phyloP scores from a whole-genome alignment of 73 alveolate species.

The Paramecium biaurelia region DNA sequence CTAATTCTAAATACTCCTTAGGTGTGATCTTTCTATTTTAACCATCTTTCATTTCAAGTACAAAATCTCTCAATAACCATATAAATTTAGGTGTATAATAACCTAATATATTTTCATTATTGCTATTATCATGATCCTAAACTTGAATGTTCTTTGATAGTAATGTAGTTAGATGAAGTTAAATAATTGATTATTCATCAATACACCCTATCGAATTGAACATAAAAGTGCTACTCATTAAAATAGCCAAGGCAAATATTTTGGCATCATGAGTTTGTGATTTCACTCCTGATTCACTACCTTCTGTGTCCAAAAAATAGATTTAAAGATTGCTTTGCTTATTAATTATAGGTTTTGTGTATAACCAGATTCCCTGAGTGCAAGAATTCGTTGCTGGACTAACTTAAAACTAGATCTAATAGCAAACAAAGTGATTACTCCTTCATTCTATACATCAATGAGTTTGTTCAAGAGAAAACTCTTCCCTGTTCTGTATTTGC shows the following conservation, averaged over 20 bases:
- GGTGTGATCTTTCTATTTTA: slow-evolving; percentile 86
- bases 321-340: slow-evolving; percentile 85
- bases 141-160: slow-evolving; percentile 79
- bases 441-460: slow-evolving; percentile 73
- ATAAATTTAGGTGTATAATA: slow-evolving; percentile 74
- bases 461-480: slow-evolving; percentile 88
- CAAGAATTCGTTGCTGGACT: slow-evolving; percentile 90
- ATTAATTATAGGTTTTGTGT: slow-evolving; percentile 87
- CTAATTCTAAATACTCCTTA: slow-evolving; percentile 87
- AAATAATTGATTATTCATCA: slow-evolving; percentile 89
- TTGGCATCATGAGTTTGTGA: slow-evolving; percentile 93
- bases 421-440: slow-evolving; percentile 49
- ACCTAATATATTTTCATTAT: slow-evolving; percentile 50
- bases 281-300: slow-evolving; percentile 92
- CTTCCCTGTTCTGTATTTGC: slow-evolving; percentile 96
- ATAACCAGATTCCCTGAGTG: slow-evolving; percentile 97
- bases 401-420: slow-evolving; percentile 68
- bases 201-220: slow-evolving; percentile 94
- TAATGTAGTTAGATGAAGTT: slow-evolving; percentile 93
- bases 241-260: slow-evolving; percentile 93
- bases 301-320: slow-evolving; percentile 96
- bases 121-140: slow-evolving; percentile 36
- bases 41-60: slow-evolving; percentile 84
- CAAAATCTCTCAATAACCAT: slow-evolving; percentile 96
- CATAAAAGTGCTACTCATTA: slow-evolving; percentile 86